A percentile compares a stretch with the other conserved stretches of the same genome.
Conservation (phyloP, 257 asterid genomes). For the Cynanchum wilfordii region DNA sequence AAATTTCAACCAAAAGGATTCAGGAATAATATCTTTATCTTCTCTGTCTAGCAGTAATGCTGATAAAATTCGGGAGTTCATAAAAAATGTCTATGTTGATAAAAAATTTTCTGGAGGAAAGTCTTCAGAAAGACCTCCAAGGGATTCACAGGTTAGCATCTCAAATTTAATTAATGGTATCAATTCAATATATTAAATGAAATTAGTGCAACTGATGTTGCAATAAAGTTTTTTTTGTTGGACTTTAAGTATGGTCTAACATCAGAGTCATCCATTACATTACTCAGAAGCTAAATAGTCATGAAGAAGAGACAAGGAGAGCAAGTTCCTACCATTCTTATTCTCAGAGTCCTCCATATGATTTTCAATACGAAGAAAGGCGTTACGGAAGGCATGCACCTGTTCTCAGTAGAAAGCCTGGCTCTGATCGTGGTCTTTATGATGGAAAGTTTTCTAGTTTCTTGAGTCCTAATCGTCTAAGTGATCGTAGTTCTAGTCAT, state of each 20-base stretch:
- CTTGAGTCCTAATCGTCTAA: conserved; percentile 63
- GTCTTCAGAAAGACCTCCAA: conserved; percentile 67
- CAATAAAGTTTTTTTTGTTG: conserved; percentile 15
- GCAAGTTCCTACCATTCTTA: conserved; percentile 97
- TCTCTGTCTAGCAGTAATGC: conserved; percentile 53
- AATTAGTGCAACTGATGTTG: conserved; percentile 14
- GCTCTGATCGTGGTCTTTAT: conserved; percentile 84
- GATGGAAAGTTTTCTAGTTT: conserved; percentile 77
- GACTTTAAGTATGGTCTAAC: conserved; percentile 24
- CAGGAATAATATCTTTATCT: neutral
- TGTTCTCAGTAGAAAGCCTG: conserved; percentile 69
- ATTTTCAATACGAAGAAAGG: conserved; percentile 94
- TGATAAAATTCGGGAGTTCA: conserved; percentile 75
- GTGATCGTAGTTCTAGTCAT: conserved; percentile 58
- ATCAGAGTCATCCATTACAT: conserved; percentile 17
- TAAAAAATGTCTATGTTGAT: conserved; percentile 59
- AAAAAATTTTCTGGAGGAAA: conserved; percentile 49
- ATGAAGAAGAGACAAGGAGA: conserved; percentile 70
- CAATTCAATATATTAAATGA: conserved; percentile 11
- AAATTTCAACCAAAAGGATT: neutral
- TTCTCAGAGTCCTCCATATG: conserved; percentile 98
- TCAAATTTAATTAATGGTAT: conserved; percentile 14
- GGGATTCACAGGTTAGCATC: conserved; percentile 68
- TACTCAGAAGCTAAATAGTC: conserved; percentile 60
- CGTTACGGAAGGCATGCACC: conserved; percentile 72